Conservation (phyloP, 139 green algal genomes). For the Chlorella sp. region DNA sequence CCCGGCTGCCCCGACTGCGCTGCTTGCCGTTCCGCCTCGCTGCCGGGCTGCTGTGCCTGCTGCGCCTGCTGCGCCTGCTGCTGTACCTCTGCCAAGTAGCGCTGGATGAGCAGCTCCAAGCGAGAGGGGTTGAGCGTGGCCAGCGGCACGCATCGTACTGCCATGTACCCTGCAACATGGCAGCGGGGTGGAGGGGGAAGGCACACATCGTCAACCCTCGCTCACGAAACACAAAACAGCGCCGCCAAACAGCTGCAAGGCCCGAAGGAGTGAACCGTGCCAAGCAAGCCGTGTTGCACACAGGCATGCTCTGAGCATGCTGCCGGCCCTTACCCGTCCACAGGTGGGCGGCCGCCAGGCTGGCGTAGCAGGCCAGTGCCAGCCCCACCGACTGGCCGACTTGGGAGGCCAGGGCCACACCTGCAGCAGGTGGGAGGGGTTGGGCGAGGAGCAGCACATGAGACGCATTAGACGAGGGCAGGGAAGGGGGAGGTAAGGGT, state of each 20-base stretch:
- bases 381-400: constrained; percentile 23
- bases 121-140: constrained; percentile 71
- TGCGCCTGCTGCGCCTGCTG: background rate
- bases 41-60: background rate
- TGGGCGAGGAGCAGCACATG: constrained; percentile 18
- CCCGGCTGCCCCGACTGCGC: constrained; percentile 3
- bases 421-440: constrained; percentile 1
- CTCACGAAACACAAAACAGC: background rate
- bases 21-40: background rate
- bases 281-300: background rate
- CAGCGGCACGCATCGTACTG: constrained; percentile 58
- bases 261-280: background rate
- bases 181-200: no score
- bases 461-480: background rate
- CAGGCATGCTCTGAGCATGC: background rate
- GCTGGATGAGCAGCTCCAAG: constrained; percentile 55
- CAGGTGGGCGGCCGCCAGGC: constrained; percentile 41
- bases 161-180: background rate
- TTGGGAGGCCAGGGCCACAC: constrained; percentile 26
- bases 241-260: background rate
- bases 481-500: constrained; percentile 6
- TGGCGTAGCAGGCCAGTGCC: constrained; percentile 28
- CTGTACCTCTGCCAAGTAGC: background rate
- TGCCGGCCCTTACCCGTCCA: constrained; percentile 1
- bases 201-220: no score